Evolutionary conservation across 768 basidiomycete species (phyloP).

Genomic region (Fomitopsis serialis): DNA sequence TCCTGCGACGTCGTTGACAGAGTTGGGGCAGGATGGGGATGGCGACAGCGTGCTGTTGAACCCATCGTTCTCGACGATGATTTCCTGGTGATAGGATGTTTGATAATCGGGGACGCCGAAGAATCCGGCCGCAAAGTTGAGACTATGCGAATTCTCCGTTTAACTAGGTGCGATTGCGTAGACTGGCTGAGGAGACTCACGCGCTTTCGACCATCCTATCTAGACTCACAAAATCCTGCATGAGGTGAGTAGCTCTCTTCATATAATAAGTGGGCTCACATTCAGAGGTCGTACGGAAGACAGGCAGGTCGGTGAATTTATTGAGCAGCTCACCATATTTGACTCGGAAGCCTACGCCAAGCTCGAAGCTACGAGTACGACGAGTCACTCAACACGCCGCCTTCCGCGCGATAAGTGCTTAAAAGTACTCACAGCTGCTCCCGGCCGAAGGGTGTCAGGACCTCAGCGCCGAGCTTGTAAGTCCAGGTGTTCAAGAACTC

Average conservation of each 20-base stretch:
- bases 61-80: slow-evolving; percentile 37
- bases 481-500: slow-evolving; percentile 41
- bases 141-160: slow-evolving; percentile 15
- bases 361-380: slow-evolving; percentile 19
- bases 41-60: slow-evolving; percentile 47
- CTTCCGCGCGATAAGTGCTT: background rate
- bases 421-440: slow-evolving; percentile 26
- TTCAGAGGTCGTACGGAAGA: slow-evolving; percentile 44
- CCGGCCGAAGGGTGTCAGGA: slow-evolving; percentile 44
- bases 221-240: slow-evolving; percentile 1
- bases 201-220: slow-evolving; percentile 29
- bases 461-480: slow-evolving; percentile 40
- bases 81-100: slow-evolving; percentile 39
- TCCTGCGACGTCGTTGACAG: slow-evolving; percentile 18
- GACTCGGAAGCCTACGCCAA: slow-evolving; percentile 40
- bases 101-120: slow-evolving; percentile 37
- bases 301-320: slow-evolving; percentile 38
- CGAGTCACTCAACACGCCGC: background rate
- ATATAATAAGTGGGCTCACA: background rate
- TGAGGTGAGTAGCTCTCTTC: background rate
- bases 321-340: slow-evolving; percentile 43
- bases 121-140: slow-evolving; percentile 49
- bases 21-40: slow-evolving; percentile 29
- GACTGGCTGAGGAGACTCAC: slow-evolving; percentile 11
- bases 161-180: background rate